Base-by-base conservation (phyloP, 345 rosid species). In the Aegle marmelos region DNA sequence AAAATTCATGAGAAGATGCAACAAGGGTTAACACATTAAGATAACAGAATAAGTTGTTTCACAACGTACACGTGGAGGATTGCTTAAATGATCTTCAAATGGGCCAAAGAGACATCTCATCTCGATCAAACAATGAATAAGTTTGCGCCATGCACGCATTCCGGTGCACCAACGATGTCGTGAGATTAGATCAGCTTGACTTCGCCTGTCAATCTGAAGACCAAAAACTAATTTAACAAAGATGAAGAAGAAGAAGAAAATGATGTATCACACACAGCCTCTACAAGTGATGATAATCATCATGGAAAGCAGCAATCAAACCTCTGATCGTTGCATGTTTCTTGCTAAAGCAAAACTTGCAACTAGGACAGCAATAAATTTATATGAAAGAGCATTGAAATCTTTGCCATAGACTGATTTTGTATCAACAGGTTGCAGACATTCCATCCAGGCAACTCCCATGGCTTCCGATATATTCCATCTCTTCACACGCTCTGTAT, bases 311-410 rank as follows among this genome's bases (percentile, higher is more conserved):
- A 70, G 48, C 75, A 81, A 64, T 65, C 89, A 75, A 81, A 96
- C 99, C 99, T 94, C 99, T 71, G 90, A 90, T 81, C 99, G 91
- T 86, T 94, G 98, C 89, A 97, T 89, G 80, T 94, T 97, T 84
- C 99, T 90, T 74, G 99, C 98, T 74, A 93, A 89, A 80, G 99
- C 99, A 90, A 97, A 97, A 85, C 98, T 97, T 82, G 98, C 97
- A 83, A 97, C 98, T 79, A 97, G 95, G 76, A 93, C 92, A 59
- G 98, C 99, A 70, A 97, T 86, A 81, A 86, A 94, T 84, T 97
- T 97, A 80, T 97, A 97, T 80, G 98, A 94, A 68, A 93, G 75
- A 75, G 98, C 97, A 83, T 94, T 97, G 79, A 97, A 94, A 87
- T 97, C 99, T 82, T 94, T 94, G 75, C 98, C 99, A 72, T 94